Evolutionary conservation across 768 basidiomycete species (phyloP), one percentile per base, ranked within the genome.

Genomic region (Lentinula lateritia): DNA sequence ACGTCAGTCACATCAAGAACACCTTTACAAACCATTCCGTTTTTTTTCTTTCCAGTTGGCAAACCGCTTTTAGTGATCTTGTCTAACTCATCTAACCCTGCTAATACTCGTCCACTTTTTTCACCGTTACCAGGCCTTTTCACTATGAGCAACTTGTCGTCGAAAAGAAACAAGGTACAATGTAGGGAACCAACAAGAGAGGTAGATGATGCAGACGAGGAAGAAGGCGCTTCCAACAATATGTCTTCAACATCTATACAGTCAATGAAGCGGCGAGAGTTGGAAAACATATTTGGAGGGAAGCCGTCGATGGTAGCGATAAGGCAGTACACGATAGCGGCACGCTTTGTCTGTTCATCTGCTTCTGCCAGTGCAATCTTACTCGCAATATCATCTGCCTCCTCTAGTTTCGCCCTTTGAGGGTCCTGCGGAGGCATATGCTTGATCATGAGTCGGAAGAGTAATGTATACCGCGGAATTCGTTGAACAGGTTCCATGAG

Each of bases 401-500:
- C 92, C 5, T 84, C 73, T 20, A 98, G 77, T 70, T 89, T 92
- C 8, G 80, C 78, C 34, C 92, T 83, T 66, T 95, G 93, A 1
- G 85, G 81, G 68, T 97, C 93, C 52, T 80, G 79, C 0, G 83
- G 83, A 13, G 84, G 81, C 90, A 98, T 92, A 68, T 91, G 83
- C 73, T 95, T 93, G 69, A 95, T 77, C 89, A 98, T 98, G 5
- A 83, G 91, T 62, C 92, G 89, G 73, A 96, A 93, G 65, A 98
- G 81, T 28, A 98, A 79, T 1, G 93, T 95, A 74, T 98, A 98
- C 65, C 96, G 82, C 4, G 95, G 95, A 68, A 98, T 93, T 38
- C 95, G 87, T 69, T 98, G 95, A 5, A 97, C 93, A 15, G 95
- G 95, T 66, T 98, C 95, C 88, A 96, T 96, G 20, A 98, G 80